These are phyloP conservation scores for Nematocida ausubeli DNA, from an alignment of 371 early-diverging fungal genomes.

Conservation along the genomic window DNA sequence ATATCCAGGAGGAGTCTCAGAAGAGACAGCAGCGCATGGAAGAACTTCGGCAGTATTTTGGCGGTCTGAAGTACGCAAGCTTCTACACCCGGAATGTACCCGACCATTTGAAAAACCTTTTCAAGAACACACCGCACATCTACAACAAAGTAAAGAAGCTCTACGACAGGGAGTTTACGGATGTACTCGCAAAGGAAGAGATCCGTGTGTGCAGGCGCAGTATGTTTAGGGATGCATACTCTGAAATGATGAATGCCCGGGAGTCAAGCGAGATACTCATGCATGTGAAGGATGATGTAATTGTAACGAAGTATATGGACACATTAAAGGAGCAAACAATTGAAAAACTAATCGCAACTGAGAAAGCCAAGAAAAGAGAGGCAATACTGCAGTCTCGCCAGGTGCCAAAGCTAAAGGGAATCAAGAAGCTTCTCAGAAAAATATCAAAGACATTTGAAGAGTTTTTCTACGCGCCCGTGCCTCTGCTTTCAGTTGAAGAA, in stretches of 20 bases:
- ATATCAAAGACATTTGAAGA: neutral
- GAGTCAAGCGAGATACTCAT: neutral
- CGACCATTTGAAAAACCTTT: neutral
- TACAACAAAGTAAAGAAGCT: slow-evolving; percentile 12
- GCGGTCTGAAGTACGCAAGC: slow-evolving; percentile 37
- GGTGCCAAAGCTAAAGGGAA: neutral
- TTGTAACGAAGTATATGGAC: slow-evolving; percentile 18
- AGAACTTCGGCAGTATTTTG: slow-evolving; percentile 17
- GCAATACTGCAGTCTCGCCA: neutral
- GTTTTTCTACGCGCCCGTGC: neutral
- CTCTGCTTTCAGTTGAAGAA: neutral
- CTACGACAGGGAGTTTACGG: slow-evolving; percentile 23
- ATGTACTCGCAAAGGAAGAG: neutral
- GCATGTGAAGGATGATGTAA: neutral
- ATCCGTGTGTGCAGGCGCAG: slow-evolving; percentile 23
- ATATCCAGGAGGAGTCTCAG: neutral
- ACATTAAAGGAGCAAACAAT: neutral
- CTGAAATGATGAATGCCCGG: neutral
- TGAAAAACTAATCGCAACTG: neutral
- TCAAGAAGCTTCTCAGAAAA: neutral
- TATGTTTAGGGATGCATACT: slow-evolving; percentile 29
- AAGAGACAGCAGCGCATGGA: neutral
- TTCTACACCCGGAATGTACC: slow-evolving; percentile 15
- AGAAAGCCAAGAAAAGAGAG: neutral
- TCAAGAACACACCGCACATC: neutral